Conservation (phyloP, 202 grass and related monocot species). For the Eragrostis tef region DNA sequence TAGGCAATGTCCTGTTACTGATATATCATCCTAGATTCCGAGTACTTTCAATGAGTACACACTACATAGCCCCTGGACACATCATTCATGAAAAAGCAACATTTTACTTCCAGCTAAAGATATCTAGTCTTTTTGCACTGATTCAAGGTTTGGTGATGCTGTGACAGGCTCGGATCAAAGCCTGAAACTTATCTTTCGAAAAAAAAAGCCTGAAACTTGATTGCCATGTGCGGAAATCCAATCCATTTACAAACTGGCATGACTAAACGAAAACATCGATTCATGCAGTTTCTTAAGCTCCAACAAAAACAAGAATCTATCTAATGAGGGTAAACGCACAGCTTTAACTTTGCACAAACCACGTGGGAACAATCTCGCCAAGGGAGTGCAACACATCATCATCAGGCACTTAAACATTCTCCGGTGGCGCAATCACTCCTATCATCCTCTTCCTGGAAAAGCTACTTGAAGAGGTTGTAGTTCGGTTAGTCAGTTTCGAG, state of each 20-base stretch:
- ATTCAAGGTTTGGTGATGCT: not conserved
- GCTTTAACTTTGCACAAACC: no score
- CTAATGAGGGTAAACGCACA: no score
- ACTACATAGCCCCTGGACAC: not conserved
- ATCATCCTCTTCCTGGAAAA: slow-evolving; percentile 57
- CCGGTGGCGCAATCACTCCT: slow-evolving; percentile 21
- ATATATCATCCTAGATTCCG: not conserved
- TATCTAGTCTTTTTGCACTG: not conserved
- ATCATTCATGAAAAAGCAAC: not conserved
- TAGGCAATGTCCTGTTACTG: not conserved
- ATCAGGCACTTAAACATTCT: not conserved
- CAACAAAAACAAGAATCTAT: slow-evolving; percentile 10
- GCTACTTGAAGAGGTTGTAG: slow-evolving; percentile 74
- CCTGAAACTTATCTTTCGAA: no score
- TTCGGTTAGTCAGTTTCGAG: slow-evolving; percentile 39
- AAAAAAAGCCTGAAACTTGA: no score
- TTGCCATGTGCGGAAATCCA: no score
- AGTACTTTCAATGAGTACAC: not conserved
- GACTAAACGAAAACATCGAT: slow-evolving; percentile 24
- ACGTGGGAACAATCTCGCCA: slow-evolving; percentile 58
- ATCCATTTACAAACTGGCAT: slow-evolving; percentile 1
- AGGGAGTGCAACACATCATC: slow-evolving; percentile 41
- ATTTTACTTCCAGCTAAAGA: slow-evolving; percentile 2
- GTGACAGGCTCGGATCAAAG: slow-evolving; percentile 38
- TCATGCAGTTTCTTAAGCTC: slow-evolving; percentile 49